These are phyloP conservation scores for Neodidymelliopsis sp. DNA, from an alignment of 2,329 filamentous ascomycete genomes.

Conservation along the genomic window DNA sequence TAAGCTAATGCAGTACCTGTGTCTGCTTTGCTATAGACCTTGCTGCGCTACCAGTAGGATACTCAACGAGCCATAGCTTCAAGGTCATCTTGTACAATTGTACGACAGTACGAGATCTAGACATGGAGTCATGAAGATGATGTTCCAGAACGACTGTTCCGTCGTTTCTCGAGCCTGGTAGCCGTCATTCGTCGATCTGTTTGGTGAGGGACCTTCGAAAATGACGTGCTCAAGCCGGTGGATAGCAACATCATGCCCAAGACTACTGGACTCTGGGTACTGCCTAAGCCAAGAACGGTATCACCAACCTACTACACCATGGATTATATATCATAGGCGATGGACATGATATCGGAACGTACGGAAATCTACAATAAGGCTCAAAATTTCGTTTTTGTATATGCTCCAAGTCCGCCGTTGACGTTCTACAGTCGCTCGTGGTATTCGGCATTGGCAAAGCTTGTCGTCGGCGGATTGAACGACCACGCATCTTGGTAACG, in stretches of 20 bases:
- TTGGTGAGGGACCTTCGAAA: constrained; percentile 1
- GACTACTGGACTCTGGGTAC: constrained; percentile 18
- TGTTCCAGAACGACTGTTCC: no score
- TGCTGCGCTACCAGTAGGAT: no score
- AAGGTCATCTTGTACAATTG: no score
- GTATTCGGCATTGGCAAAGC: constrained; percentile 15
- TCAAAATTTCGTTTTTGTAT: no score
- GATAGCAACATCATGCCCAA: constrained; percentile 26
- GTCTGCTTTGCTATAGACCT: no score
- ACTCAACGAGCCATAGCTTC: no score
- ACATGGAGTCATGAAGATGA: no score
- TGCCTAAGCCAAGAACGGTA: constrained; percentile 9
- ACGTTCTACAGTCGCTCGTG: not conserved
- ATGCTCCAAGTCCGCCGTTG: not conserved
- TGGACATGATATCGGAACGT: not conserved
- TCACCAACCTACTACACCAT: constrained; percentile 6
- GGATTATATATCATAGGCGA: not conserved
- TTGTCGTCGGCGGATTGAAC: constrained; percentile 7
- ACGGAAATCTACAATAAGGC: not conserved
- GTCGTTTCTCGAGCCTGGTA: not conserved
- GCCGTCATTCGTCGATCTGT: not conserved
- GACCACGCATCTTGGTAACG: not conserved
- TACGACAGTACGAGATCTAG: no score
- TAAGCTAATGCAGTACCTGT: no score
- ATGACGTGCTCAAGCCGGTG: constrained; percentile 23